phyloP scores from a whole-genome alignment of 2,329 filamentous ascomycete species.

The Calonectria fujianensis region DNA sequence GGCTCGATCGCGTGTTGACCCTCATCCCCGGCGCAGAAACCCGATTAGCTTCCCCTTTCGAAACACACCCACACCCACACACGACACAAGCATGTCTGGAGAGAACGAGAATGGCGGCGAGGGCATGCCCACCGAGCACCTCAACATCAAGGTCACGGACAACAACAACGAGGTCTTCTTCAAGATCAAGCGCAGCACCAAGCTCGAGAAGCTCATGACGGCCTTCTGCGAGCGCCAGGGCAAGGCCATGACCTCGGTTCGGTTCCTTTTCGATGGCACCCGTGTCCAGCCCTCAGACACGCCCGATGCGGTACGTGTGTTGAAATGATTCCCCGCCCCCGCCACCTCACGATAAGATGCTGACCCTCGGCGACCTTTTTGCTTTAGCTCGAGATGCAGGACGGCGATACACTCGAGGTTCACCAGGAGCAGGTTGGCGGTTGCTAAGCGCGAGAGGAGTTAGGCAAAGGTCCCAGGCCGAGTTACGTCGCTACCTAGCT shows the following conservation, averaged over 20 bases:
- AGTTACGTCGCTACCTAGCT: constrained; percentile 42
- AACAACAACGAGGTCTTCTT: constrained; percentile 99
- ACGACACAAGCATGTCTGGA: constrained; percentile 63
- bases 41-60: not conserved
- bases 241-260: constrained; percentile 87
- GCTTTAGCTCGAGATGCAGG: constrained; percentile 92
- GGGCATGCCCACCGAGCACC: constrained; percentile 80
- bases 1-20: constrained; percentile 44
- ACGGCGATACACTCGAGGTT: constrained; percentile 96
- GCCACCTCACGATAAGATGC: constrained; percentile 26
- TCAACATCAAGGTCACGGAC: constrained; percentile 99
- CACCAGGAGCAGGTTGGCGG: constrained; percentile 99
- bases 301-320: constrained; percentile 86
- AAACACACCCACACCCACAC: constrained; percentile 46
- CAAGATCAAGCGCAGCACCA: constrained; percentile 98
- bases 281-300: constrained; percentile 93
- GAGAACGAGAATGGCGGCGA: constrained; percentile 68
- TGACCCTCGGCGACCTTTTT: constrained; percentile 34
- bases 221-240: constrained; percentile 98
- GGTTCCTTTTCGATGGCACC: constrained; percentile 97
- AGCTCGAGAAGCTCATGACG: constrained; percentile 98
- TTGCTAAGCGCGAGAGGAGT: constrained; percentile 47
- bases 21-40: constrained; percentile 31
- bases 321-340: constrained; percentile 12
- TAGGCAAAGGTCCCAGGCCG: constrained; percentile 43